Evolutionary conservation across 345 rosid species (phyloP).

Genomic region (Gossypium longicalyx): DNA sequence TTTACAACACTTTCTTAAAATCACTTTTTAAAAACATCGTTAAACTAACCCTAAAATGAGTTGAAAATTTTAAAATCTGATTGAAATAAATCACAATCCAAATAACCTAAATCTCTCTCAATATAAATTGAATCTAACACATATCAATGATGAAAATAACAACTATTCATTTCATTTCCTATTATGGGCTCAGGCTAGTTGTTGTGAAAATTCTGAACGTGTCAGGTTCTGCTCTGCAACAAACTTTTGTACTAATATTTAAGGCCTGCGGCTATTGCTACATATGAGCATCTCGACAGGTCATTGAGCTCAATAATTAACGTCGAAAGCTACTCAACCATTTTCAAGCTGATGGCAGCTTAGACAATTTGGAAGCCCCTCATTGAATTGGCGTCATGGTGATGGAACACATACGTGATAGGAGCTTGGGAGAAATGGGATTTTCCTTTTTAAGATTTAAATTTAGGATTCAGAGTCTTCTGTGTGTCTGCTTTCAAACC

Average conservation of each 20-base stretch:
- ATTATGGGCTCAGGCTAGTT: not conserved
- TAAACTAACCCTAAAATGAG: too few relatives aligned
- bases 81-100: too few relatives aligned
- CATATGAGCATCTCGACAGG: not conserved
- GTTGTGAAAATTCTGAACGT: not conserved
- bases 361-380: too few relatives aligned
- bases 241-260: not conserved
- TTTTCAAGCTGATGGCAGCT: too few relatives aligned
- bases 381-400: too few relatives aligned
- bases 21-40: fast-evolving
- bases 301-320: not conserved
- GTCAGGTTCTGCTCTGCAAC: not conserved
- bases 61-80: too few relatives aligned
- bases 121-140: too few relatives aligned
- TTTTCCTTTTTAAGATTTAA: not conserved
- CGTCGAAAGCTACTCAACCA: not conserved
- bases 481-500: not conserved
- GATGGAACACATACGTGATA: too few relatives aligned
- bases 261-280: not conserved
- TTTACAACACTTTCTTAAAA: fast-evolving
- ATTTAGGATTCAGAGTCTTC: not conserved
- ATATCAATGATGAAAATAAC: too few relatives aligned
- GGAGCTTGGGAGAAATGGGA: not conserved
- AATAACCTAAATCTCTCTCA: too few relatives aligned
- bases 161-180: too few relatives aligned